Evolutionary conservation across 2,329 filamentous ascomycete genomes (phyloP), one percentile per base, ranked within the genome.

Genomic region (Ophiosphaerella herpotricha): DNA sequence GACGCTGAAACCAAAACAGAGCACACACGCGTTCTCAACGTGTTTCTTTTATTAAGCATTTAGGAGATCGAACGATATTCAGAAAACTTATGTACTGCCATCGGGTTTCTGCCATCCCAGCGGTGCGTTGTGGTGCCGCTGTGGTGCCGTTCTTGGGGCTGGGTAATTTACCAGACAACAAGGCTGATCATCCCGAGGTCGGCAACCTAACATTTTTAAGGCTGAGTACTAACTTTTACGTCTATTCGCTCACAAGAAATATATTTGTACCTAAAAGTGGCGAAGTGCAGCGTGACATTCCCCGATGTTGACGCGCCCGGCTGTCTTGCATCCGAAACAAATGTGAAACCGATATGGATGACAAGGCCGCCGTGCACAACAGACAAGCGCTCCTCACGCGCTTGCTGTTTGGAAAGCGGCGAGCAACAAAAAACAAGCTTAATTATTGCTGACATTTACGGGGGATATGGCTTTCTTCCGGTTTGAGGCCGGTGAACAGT

Each of bases 311-410:
- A 58, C 48, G 50, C 61, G 52, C 52, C 49, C 58, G 61, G 59
- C 41, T 51, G 33, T 33, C 40, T 37, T 21, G 32, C 48, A 52
- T 45, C 60, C 59, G 62, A 63, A 58, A 58, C 56, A 39, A 36
- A 9, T 11, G 48, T 65, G 62, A 65, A 63, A 63, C 62, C 49
- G 55, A 57, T 57, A 55, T 52, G 39, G 57, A 42, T 50, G 57
- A 61, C 62, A 62, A 55, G 57, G 43, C 46, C 48, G 38, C 50
- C 46, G 49, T 44, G 48, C 9, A 52, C 43, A 50, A 7, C 39
- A 18, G 16, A 31, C 23, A 14, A 43, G 12, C 42, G 39, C 32
- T 52, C 50, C 44, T 52, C 47, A 41, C 37, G 60, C 61, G 57
- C 55, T 54, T 56, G 42, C 49, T 44, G 56, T 59, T 42, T 59